Evolutionary conservation across 495 filamentous ascomycete genomes (phyloP).

Genomic region (Penicillium salamii): DNA sequence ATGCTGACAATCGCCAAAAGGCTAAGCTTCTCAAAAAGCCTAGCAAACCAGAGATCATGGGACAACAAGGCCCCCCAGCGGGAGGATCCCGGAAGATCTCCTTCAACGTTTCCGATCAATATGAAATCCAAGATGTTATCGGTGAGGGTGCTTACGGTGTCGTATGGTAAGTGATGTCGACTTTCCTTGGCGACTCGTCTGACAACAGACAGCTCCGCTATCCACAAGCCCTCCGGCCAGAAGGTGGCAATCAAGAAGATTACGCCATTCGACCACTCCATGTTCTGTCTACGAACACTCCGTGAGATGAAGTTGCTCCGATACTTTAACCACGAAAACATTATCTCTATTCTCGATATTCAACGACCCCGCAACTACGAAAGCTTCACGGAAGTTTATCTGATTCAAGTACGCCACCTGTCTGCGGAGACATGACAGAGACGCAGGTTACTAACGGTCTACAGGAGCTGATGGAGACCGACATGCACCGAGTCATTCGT

Average conservation of each 20-base stretch:
- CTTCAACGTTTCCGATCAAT: conserved; percentile 99
- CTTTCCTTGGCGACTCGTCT: conserved; percentile 11
- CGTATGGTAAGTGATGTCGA: conserved; percentile 71
- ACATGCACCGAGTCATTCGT: conserved; percentile 99
- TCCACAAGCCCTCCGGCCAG: conserved; percentile 97
- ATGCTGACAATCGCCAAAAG: neutral
- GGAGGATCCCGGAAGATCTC: conserved; percentile 90
- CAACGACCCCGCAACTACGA: conserved; percentile 97
- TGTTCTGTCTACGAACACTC: conserved; percentile 96
- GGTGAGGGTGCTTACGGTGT: conserved; percentile 99
- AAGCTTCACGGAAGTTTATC: conserved; percentile 95
- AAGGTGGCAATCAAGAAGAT: conserved; percentile 99
- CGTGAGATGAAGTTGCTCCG: conserved; percentile 99
- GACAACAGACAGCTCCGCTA: conserved; percentile 70
- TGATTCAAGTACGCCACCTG: conserved; percentile 75
- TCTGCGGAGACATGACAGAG: neutral
- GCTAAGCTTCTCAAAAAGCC: neutral
- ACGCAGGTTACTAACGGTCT: neutral
- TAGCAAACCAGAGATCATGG: conserved; percentile 33
- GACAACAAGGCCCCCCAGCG: conserved; percentile 44
- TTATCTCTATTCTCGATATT: conserved; percentile 98
- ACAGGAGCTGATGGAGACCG: conserved; percentile 98
- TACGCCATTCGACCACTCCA: conserved; percentile 97
- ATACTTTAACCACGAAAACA: conserved; percentile 99
- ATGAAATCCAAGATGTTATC: conserved; percentile 99